Evolutionary conservation across 1,284 basidiomycete genomes (phyloP).

Genomic region (Tilletia setariae): DNA sequence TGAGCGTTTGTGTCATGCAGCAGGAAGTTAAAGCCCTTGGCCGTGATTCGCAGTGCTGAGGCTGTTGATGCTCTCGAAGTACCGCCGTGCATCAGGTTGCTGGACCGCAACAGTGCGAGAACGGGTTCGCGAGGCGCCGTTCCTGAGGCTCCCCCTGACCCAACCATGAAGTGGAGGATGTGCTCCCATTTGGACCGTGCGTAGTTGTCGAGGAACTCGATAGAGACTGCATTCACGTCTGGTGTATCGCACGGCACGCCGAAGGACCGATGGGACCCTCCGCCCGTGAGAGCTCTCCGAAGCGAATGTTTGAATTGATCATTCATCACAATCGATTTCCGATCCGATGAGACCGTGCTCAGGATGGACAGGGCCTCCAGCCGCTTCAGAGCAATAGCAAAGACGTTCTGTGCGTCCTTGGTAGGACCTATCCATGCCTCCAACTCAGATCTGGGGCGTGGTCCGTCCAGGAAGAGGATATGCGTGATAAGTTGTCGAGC

Average conservation of each 20-base stretch:
- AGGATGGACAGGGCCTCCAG: constrained; percentile 7
- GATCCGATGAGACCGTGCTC: background rate
- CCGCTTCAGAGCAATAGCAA: background rate
- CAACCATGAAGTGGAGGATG: constrained; percentile 98
- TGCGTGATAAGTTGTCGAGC: constrained; percentile 89
- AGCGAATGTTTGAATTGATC: constrained; percentile 5
- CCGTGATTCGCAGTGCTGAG: constrained; percentile 69
- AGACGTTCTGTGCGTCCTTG: background rate
- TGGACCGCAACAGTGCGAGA: constrained; percentile 74
- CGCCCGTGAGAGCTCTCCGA: constrained; percentile 6
- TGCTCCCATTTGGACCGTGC: constrained; percentile 95
- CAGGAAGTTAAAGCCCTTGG: constrained; percentile 92
- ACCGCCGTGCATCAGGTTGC: constrained; percentile 70
- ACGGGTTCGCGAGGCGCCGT: constrained; percentile 76
- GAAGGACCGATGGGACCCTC: constrained; percentile 17
- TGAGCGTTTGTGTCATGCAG: constrained; percentile 94
- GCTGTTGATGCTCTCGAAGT: constrained; percentile 20
- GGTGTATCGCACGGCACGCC: constrained; percentile 15
- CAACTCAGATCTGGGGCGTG: constrained; percentile 70
- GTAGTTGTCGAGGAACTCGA: constrained; percentile 74
- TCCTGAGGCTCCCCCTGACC: constrained; percentile 65
- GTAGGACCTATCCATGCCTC: constrained; percentile 67
- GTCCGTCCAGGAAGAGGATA: constrained; percentile 81
- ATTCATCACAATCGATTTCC: constrained; percentile 8
- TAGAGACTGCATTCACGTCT: constrained; percentile 53